phyloP scores from a whole-genome alignment of 805 yeast genomes.

The Maudiozyma turicensis region DNA sequence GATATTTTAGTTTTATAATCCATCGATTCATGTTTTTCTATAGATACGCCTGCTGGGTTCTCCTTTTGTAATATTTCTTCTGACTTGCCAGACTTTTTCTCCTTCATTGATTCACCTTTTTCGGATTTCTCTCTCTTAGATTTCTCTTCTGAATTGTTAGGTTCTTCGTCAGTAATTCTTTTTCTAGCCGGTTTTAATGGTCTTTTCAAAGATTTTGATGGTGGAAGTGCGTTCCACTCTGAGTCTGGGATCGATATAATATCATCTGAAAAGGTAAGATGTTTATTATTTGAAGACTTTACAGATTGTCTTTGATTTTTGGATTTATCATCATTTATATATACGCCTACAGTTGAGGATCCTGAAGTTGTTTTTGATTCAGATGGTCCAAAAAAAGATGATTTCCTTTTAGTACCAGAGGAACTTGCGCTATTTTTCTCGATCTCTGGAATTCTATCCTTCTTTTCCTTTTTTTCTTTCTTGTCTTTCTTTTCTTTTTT shows the following conservation, averaged over 20 bases:
- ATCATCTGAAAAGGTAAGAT: conserved; percentile 18
- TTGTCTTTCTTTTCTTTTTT: conserved; percentile 3
- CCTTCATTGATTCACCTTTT: too few relatives aligned
- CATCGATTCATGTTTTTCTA: too few relatives aligned
- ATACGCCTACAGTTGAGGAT: conserved; percentile 3
- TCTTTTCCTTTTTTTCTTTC: conserved; percentile 3
- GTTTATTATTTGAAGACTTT: conserved; percentile 6
- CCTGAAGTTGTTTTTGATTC: conserved; percentile 14
- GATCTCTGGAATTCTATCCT: not conserved
- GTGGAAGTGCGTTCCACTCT: not conserved
- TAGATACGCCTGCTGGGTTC: too few relatives aligned
- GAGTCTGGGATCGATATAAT: conserved; percentile 7
- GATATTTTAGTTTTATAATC: too few relatives aligned
- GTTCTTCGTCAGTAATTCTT: not conserved
- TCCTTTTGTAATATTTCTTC: too few relatives aligned
- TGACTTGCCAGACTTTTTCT: too few relatives aligned
- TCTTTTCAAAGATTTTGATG: not conserved
- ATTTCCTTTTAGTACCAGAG: conserved; percentile 23
- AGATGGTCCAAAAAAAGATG: conserved; percentile 26
- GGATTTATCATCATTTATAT: conserved; percentile 11
- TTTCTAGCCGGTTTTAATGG: not conserved
- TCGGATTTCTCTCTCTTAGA: not conserved
- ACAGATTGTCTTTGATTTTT: conserved; percentile 4
- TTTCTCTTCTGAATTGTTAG: not conserved
- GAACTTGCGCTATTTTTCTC: not conserved